phyloP scores from a whole-genome alignment of 345 rosid genomes.

The Eutrema japonicum region DNA sequence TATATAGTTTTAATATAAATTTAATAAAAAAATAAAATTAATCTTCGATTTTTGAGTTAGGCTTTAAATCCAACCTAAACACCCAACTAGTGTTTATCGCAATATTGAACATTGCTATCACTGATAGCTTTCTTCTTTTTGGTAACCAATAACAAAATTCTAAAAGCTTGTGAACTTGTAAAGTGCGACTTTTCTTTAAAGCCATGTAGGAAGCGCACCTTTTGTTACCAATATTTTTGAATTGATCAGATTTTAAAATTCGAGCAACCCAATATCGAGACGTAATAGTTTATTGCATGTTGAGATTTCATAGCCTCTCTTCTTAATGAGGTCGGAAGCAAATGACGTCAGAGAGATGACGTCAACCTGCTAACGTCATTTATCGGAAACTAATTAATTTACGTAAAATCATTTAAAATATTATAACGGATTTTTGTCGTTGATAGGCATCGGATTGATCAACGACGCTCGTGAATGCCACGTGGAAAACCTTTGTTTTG shows the following conservation, averaged over 20 bases:
- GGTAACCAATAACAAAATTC: conserved; percentile 7
- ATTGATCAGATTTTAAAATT: background rate
- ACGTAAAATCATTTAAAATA: background rate
- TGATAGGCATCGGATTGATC: conserved; percentile 21
- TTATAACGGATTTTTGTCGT: conserved; percentile 7
- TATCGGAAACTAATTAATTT: background rate
- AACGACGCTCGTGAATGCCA: background rate
- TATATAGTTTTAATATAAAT: too few relatives aligned
- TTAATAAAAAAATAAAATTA: too few relatives aligned
- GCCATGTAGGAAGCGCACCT: conserved; percentile 32
- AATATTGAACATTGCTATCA: background rate
- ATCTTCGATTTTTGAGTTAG: too few relatives aligned
- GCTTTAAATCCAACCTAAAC: too few relatives aligned
- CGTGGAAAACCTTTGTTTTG: conserved; percentile 5
- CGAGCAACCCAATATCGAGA: conserved; percentile 29
- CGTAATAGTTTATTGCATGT: conserved; percentile 30
- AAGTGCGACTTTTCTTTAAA: conserved; percentile 36
- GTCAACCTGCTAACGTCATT: conserved; percentile 16
- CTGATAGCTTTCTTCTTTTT: conserved; percentile 1
- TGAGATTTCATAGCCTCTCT: conserved; percentile 22
- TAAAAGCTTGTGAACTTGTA: conserved; percentile 32
- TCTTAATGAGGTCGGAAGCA: conserved; percentile 21
- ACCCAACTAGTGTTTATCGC: too few relatives aligned
- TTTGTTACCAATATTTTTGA: conserved; percentile 1
- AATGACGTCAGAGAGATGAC: conserved; percentile 32